Base-by-base conservation (phyloP, 2,329 filamentous ascomycete genomes). In the Fusarium falciforme region DNA sequence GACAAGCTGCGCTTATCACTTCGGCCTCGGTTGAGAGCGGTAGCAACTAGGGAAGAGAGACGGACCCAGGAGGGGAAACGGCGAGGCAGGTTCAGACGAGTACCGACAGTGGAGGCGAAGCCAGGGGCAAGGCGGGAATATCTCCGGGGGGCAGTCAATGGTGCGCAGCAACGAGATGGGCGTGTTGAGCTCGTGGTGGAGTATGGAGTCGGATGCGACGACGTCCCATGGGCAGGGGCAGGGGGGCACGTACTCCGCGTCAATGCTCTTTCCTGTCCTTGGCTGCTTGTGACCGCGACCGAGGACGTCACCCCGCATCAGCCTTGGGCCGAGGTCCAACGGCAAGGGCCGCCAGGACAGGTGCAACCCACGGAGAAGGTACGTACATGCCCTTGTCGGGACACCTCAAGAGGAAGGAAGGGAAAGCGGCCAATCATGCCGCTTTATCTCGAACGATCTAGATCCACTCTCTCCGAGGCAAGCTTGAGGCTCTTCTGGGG, bases 301-400 rank as follows among this genome's bases (percentile, higher is more conserved):
- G 61, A 75, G 60, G 67, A 76, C 68, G 71, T 77, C 76, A 78
- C 76, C 74, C 76, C 72, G 66, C 70, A 61, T 64, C 71, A 77
- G 68, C 76, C 76, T 76, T 78, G 76, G 76, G 73, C 76, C 76
- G 76, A 78, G 76, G 76, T 78, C 70, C 68, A 42, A 67, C 29
- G 58, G 60, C 38, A 65, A 71, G 71, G 67, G 65, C 67, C 71
- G 64, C 68, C 70, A 60, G 54, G 55, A 38, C 66, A 61, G 61
- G 31, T 33, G 60, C 62, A 63, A 16, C 47, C 44, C 31, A 12
- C 31, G 12, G n/a, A 27, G 42, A 17, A 25, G 12, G 47, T n/a
- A 49, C 33, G 27, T 44, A 27, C 25, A 29, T 29, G 3, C 14
- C 16, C n/a, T 31, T 17, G 25, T 20, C 31, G 20, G 58, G 8